These are phyloP conservation scores for Ceratocystis eucalypticola DNA, from an alignment of 2,329 filamentous ascomycete species.

Conservation along the genomic window DNA sequence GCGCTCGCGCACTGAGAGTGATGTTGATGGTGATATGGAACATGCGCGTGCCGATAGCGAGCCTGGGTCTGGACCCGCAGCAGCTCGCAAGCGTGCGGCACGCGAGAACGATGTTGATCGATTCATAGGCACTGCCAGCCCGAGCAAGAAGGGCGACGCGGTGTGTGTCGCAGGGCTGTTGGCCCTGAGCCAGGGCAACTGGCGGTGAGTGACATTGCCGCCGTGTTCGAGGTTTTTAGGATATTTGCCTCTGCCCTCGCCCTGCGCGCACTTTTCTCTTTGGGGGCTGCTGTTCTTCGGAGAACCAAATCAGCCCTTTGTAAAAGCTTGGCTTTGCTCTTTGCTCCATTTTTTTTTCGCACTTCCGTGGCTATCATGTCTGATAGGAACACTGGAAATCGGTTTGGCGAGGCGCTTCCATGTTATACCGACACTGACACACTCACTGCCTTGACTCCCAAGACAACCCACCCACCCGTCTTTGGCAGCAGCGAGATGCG, in stretches of 20 bases:
- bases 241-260: background rate
- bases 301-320: background rate
- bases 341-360: no score
- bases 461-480: no score
- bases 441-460: no score
- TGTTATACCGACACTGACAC: no score
- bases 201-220: constrained; percentile 31
- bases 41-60: background rate
- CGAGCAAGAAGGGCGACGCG: constrained; percentile 65
- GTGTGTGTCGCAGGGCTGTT: constrained; percentile 83
- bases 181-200: constrained; percentile 83
- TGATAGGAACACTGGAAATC: background rate
- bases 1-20: constrained; percentile 12
- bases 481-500: no score
- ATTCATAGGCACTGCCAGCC: constrained; percentile 59
- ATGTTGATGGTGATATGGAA: background rate
- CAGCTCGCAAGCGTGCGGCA: constrained; percentile 21
- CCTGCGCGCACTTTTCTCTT: background rate
- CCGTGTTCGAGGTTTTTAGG: background rate
- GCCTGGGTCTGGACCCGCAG: background rate
- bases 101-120: constrained; percentile 49
- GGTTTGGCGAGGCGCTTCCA: background rate
- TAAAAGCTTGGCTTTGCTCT: constrained; percentile 2
- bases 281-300: no score
- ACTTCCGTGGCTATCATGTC: constrained; percentile 8